Evolutionary conservation across 768 basidiomycete species (phyloP).

Genomic region (Russula emetica): DNA sequence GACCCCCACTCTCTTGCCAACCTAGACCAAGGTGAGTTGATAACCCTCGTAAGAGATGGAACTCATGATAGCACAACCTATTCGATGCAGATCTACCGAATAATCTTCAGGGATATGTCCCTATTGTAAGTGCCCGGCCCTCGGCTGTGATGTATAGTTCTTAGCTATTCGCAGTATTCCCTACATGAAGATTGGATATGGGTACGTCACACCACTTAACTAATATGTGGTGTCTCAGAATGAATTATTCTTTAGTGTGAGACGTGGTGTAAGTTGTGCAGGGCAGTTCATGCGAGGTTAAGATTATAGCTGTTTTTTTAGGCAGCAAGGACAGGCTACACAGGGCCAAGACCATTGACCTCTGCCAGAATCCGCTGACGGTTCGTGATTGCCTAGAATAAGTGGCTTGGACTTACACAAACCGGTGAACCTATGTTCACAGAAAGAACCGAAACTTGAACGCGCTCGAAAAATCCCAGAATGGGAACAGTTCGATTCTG

Average conservation of each 20-base stretch:
- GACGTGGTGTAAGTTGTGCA: constrained; percentile 80
- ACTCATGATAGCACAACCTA: background rate
- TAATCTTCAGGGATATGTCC: constrained; percentile 86
- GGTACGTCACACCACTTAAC: constrained; percentile 46
- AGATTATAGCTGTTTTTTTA: constrained; percentile 30
- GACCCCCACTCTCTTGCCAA: constrained; percentile 94
- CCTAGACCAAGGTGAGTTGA: constrained; percentile 76
- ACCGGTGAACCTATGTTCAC: constrained; percentile 20
- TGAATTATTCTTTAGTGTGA: constrained; percentile 60
- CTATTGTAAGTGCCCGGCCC: constrained; percentile 62
- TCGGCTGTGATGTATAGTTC: constrained; percentile 14
- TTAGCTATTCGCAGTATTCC: constrained; percentile 54
- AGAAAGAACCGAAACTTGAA: constrained; percentile 96
- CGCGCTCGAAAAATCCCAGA: constrained; percentile 95
- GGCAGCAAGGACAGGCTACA: constrained; percentile 80
- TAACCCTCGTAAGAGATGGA: background rate
- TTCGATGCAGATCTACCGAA: constrained; percentile 78
- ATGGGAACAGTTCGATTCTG: constrained; percentile 91
- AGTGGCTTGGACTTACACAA: background rate
- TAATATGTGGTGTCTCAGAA: background rate
- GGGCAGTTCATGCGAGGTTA: background rate
- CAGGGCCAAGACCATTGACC: constrained; percentile 84
- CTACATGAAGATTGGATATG: constrained; percentile 94
- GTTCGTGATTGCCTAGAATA: constrained; percentile 41
- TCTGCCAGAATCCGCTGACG: constrained; percentile 95